Percentiles rank a stretch among this genome's conserved stretches.
Conservation (phyloP, 1,284 basidiomycete species). For the Laetiporus sulphureus region DNA sequence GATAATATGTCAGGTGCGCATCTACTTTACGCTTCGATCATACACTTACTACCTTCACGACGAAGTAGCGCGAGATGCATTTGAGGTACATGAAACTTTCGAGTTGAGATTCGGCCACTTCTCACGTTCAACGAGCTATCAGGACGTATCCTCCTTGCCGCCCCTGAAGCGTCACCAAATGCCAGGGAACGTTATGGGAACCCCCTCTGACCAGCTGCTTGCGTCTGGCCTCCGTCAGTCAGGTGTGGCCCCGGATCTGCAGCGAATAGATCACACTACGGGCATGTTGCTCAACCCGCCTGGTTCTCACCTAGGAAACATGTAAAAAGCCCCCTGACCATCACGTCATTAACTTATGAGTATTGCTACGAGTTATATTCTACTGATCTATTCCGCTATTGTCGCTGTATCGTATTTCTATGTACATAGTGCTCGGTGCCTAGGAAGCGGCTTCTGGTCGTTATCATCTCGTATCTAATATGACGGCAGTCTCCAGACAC, state of each 20-base stretch:
- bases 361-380: too few species aligned
- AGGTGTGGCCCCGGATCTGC: constrained; percentile 9
- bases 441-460: too few species aligned
- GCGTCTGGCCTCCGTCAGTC: constrained; percentile 14
- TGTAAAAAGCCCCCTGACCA: too few species aligned
- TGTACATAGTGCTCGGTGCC: too few species aligned
- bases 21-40: background rate
- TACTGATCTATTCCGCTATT: too few species aligned
- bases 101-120: constrained; percentile 5
- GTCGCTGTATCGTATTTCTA: too few species aligned
- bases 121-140: constrained; percentile 13
- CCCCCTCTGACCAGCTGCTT: constrained; percentile 19
- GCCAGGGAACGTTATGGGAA: constrained; percentile 17
- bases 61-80: constrained; percentile 13
- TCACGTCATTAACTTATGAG: too few species aligned
- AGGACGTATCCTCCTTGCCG: constrained; percentile 23
- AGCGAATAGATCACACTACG: constrained; percentile 14
- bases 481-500: too few species aligned
- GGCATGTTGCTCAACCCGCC: constrained; percentile 12
- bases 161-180: constrained; percentile 26
- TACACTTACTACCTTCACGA: too few species aligned
- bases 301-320: constrained; percentile 13
- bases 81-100: constrained; percentile 21
- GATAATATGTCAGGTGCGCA: constrained; percentile 21
- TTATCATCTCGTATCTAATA: too few species aligned